These are phyloP conservation scores for Alectoria sarmentosa DNA, from an alignment of 495 filamentous ascomycete species.

Conservation along the genomic window DNA sequence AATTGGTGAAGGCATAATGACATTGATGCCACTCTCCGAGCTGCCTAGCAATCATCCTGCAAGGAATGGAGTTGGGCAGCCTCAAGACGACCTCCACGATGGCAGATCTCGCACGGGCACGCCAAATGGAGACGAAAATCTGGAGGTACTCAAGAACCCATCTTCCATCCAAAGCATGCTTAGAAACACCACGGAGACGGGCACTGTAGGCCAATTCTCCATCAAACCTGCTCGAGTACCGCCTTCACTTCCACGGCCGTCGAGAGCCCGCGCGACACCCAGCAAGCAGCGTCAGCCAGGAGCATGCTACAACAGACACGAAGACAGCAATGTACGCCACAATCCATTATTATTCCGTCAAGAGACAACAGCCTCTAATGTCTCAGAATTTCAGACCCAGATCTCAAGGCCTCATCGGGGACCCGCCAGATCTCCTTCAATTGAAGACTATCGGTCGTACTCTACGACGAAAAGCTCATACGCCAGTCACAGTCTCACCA, in stretches of 20 bases:
- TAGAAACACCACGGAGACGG: slow-evolving; percentile 61
- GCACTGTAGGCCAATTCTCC: slow-evolving; percentile 57
- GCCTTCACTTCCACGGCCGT: slow-evolving; percentile 7
- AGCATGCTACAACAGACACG: slow-evolving; percentile 4
- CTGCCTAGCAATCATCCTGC: slow-evolving; percentile 12
- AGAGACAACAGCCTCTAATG: slow-evolving; percentile 8
- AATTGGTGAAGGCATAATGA: neutral
- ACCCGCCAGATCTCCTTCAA: slow-evolving; percentile 2
- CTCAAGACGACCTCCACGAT: slow-evolving; percentile 11
- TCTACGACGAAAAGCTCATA: slow-evolving; percentile 21
- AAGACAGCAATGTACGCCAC: neutral
- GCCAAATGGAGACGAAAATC: slow-evolving; percentile 10
- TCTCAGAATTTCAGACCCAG: slow-evolving; percentile 14
- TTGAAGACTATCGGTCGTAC: slow-evolving; percentile 20
- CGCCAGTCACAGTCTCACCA: slow-evolving; percentile 16
- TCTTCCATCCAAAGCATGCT: slow-evolving; percentile 51
- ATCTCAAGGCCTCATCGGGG: slow-evolving; percentile 1
- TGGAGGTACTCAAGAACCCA: slow-evolving; percentile 14
- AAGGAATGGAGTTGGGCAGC: slow-evolving; percentile 10
- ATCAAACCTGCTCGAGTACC: slow-evolving; percentile 40
- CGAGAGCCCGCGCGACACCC: neutral
- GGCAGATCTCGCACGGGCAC: slow-evolving; percentile 2
- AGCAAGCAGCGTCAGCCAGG: slow-evolving; percentile 9
- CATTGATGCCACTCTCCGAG: slow-evolving; percentile 20
- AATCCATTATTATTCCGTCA: neutral